Evolutionary conservation across 2,329 filamentous ascomycete species (phyloP), one percentile per base, ranked within the genome.

Genomic region (Fusarium siculi): DNA sequence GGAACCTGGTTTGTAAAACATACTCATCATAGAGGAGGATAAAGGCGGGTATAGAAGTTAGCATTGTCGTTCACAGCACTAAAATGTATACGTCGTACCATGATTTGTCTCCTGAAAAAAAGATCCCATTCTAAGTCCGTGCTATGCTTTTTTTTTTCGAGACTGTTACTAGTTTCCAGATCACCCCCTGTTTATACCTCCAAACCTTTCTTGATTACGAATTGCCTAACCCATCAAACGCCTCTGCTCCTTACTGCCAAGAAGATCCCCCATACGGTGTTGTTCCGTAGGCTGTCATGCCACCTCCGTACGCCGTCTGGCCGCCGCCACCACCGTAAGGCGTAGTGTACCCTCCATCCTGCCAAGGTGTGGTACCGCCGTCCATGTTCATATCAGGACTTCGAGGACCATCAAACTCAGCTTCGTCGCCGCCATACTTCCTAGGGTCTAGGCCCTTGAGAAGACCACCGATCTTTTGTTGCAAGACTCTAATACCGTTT

Each of bases 401-500:
- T 70, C 90, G 87, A 5, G 90, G 90, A 4, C 90, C 92, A 75
- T 89, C 88, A 73, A 89, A 89, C 70, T 87, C 89, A 72, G 87
- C 87, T 75, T 88, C 87, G 66, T 90, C 89, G 42, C 86, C 87
- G 57, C 89, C 87, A 52, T 84, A 84, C 73, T 83, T 83, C 46
- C 80, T 77, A 3, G 82, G 82, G 54, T 89, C 88, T 60, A 86
- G 81, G 5, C 86, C 82, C 77, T 87, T 87, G 68, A 97, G 92
- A 43, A 98, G 89, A 8, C 87, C 88, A 5, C 95, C 96, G 40
- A 99, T 89, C 84, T 99, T 99, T 75, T 93, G 90, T 81, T 98
- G 96, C 63, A 99, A 86, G 34, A 94, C 92, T 72, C 93, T 91
- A 81, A 99, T 97, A 39, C 95, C 95, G 77, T 94, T 91, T 77